Evolutionary conservation across 202 grass and related monocot species (phyloP).

Genomic region (Elaeis oleifera): DNA sequence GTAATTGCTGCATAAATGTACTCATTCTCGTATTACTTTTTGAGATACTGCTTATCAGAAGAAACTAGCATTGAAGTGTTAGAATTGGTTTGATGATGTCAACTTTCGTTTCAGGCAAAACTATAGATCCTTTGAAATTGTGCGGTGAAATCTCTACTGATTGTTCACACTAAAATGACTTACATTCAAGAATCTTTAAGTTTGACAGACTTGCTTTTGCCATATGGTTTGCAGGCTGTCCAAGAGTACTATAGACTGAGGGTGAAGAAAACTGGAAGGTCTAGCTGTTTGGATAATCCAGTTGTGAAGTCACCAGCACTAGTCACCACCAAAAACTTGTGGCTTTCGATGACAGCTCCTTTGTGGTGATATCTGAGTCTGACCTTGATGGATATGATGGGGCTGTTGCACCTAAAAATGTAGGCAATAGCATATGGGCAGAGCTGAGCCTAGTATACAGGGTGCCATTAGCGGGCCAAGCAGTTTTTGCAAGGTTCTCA

Average conservation of each 20-base stretch:
- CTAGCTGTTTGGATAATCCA: constrained; percentile 22
- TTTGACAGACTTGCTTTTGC: neutral
- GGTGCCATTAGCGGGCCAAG: constrained; percentile 51
- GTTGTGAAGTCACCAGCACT: constrained; percentile 32
- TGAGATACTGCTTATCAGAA: too few species aligned
- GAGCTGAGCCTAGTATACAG: constrained; percentile 77
- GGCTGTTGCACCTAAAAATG: constrained; percentile 23
- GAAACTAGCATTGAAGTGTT: too few species aligned
- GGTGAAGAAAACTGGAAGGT: constrained; percentile 38
- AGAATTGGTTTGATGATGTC: too few species aligned
- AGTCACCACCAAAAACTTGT: constrained; percentile 31
- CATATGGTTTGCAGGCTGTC: constrained; percentile 45
- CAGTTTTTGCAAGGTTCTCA: constrained; percentile 49
- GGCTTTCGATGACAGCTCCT: constrained; percentile 67
- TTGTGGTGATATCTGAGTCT: constrained; percentile 63
- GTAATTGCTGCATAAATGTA: too few species aligned
- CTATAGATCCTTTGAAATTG: too few species aligned
- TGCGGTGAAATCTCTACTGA: too few species aligned
- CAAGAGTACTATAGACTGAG: constrained; percentile 58
- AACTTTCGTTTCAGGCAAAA: too few species aligned
- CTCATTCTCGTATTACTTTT: too few species aligned
- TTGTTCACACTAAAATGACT: too few species aligned
- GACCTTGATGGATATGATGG: constrained; percentile 59
- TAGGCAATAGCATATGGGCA: constrained; percentile 33
- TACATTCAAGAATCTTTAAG: too few species aligned